Percentiles rank a stretch among this genome's conserved stretches.
phyloP scores from a whole-genome alignment of 495 filamentous ascomycete genomes.

The Hyaloscypha hepaticicola region DNA sequence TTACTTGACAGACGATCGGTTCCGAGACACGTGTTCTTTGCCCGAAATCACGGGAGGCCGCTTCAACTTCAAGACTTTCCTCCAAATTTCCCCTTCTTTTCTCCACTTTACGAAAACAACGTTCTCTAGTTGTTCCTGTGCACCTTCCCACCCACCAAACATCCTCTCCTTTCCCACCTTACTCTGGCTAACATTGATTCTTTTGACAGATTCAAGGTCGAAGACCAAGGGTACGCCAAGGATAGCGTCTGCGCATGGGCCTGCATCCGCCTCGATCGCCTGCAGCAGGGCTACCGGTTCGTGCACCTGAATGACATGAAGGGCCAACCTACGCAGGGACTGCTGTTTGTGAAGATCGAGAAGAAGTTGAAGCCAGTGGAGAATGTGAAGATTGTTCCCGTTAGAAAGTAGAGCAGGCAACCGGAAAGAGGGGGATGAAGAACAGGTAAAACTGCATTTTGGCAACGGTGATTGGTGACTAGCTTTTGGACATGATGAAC shows the following conservation, averaged over 20 bases:
- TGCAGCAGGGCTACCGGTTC: constrained; percentile 73
- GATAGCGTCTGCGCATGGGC: constrained; percentile 84
- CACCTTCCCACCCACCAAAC: not conserved
- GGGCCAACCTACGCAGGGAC: constrained; percentile 59
- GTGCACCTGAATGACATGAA: constrained; percentile 67
- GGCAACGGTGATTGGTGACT: no score
- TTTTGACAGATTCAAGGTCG: constrained; percentile 69
- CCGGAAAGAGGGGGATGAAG: no score
- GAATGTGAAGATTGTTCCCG: constrained; percentile 1
- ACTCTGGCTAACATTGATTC: not conserved
- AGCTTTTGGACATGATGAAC: no score
- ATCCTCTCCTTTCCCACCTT: not conserved
- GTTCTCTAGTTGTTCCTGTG: not conserved
- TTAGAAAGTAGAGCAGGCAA: no score
- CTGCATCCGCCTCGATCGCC: constrained; percentile 77
- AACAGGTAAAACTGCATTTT: no score
- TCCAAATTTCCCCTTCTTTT: not conserved
- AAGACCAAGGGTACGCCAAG: constrained; percentile 69
- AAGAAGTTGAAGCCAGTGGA: constrained; percentile 19
- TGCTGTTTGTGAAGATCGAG: constrained; percentile 58
- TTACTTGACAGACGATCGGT: not conserved
- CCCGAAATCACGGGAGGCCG: not conserved
- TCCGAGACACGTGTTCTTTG: not conserved
- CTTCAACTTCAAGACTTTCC: not conserved
- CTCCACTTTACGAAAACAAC: not conserved